Evolutionary conservation across 345 rosid species (phyloP).

Genomic region (Salix suchowensis): DNA sequence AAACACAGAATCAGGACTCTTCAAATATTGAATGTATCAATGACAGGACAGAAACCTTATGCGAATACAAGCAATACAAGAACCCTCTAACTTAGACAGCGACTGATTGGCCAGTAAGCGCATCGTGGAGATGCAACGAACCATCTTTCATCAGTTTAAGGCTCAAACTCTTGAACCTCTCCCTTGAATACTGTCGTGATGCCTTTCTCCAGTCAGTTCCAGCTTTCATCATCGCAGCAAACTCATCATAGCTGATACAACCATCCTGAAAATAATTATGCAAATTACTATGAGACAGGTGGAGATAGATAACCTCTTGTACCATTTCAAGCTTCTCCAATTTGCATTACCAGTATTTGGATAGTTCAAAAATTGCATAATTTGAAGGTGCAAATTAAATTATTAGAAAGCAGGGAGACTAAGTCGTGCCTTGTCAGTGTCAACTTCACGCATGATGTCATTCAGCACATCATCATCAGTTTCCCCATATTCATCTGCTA

Average conservation of each 20-base stretch:
- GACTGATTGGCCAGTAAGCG: conserved; percentile 68
- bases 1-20: conserved; percentile 1
- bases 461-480: conserved; percentile 56
- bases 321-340: neutral
- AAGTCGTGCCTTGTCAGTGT: conserved; percentile 74
- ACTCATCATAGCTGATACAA: conserved; percentile 83
- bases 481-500: conserved; percentile 74
- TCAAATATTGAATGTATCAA: conserved; percentile 6
- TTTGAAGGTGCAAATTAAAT: neutral
- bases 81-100: conserved; percentile 40
- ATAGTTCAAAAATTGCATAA: neutral
- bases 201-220: conserved; percentile 99
- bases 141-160: conserved; percentile 94
- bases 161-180: conserved; percentile 95
- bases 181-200: conserved; percentile 91
- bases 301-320: neutral
- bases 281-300: neutral
- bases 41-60: conserved; percentile 4
- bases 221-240: conserved; percentile 94
- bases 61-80: conserved; percentile 13
- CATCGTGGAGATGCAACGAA: conserved; percentile 85
- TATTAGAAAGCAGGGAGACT: neutral
- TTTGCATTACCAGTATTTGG: neutral
- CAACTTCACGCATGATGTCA: conserved; percentile 94
- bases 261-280: conserved; percentile 53